Conservation (phyloP, 2,329 filamentous ascomycete species). For the Colletotrichum paranaense region DNA sequence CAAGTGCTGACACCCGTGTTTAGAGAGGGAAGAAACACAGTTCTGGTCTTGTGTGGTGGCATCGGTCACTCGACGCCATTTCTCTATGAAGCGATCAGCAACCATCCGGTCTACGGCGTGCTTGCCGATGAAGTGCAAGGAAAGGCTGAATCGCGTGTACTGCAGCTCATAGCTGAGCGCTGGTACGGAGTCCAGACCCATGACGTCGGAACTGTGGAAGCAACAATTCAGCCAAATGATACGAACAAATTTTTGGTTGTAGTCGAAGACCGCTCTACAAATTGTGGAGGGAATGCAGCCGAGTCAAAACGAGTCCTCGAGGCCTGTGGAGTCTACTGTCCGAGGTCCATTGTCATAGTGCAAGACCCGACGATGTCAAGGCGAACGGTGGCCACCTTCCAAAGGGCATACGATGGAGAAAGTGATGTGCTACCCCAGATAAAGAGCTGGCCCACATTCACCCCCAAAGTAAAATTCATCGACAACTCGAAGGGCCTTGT, state of each 20-base stretch:
- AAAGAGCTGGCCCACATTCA: slow-evolving; percentile 32
- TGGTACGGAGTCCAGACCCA: slow-evolving; percentile 39
- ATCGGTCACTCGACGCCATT: slow-evolving; percentile 56
- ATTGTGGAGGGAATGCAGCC: slow-evolving; percentile 56
- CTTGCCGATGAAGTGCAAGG: slow-evolving; percentile 44
- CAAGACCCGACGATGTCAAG: slow-evolving; percentile 59
- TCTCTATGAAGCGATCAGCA: slow-evolving; percentile 52
- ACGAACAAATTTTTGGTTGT: slow-evolving; percentile 41
- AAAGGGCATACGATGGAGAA: slow-evolving; percentile 47
- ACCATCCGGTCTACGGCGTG: slow-evolving; percentile 42
- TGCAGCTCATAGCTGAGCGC: slow-evolving; percentile 47
- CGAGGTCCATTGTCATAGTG: slow-evolving; percentile 47
- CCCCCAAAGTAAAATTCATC: slow-evolving; percentile 6
- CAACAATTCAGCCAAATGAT: background rate
- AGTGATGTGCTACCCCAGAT: background rate
- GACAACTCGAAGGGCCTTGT: background rate
- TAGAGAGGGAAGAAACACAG: slow-evolving; percentile 16
- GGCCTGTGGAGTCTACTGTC: slow-evolving; percentile 37
- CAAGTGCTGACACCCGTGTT: background rate
- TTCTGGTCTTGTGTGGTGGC: slow-evolving; percentile 55
- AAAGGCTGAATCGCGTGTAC: slow-evolving; percentile 51
- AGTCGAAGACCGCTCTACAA: slow-evolving; percentile 56
- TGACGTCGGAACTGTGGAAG: background rate
- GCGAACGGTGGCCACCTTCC: slow-evolving; percentile 53
- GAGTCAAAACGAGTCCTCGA: slow-evolving; percentile 49